Evolutionary conservation across 176 grass and related monocot genomes (phyloP).

Genomic region (Leersia perrieri): DNA sequence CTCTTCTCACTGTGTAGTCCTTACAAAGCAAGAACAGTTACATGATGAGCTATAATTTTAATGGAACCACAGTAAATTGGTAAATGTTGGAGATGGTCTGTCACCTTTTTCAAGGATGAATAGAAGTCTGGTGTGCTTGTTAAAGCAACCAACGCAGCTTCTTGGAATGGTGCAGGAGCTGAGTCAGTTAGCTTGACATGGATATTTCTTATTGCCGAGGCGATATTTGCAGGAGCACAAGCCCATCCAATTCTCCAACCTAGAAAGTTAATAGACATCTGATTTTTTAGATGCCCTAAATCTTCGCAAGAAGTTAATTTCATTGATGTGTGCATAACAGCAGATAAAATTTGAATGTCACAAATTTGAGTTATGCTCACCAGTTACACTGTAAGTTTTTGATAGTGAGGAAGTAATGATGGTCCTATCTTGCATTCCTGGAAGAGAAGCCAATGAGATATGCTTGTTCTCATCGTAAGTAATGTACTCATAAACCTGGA

Average conservation of each 20-base stretch:
- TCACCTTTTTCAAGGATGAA: constrained; percentile 70
- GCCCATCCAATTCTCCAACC: constrained; percentile 98
- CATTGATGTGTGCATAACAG: not conserved
- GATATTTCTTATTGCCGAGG: constrained; percentile 84
- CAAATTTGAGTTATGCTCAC: constrained; percentile 30
- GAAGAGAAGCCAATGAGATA: constrained; percentile 62
- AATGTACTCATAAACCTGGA: constrained; percentile 83
- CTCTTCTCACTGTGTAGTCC: constrained; percentile 68
- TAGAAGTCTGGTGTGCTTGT: constrained; percentile 56
- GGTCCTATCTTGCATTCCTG: constrained; percentile 55
- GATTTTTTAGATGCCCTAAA: not conserved
- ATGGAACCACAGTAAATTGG: not conserved
- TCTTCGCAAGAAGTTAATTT: not conserved
- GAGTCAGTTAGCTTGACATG: constrained; percentile 88
- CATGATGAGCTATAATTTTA: not conserved
- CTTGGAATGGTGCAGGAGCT: constrained; percentile 95
- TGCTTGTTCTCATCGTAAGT: constrained; percentile 49
- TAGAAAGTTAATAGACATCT: constrained; percentile 14
- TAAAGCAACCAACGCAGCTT: constrained; percentile 75
- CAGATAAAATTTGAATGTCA: not conserved
- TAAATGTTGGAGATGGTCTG: not conserved
- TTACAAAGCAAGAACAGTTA: constrained; percentile 27
- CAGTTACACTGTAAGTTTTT: constrained; percentile 81
- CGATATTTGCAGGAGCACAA: constrained; percentile 61
- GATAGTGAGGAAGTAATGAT: constrained; percentile 54